These are phyloP conservation scores for Sporodiniella umbellata DNA, from an alignment of 371 early-diverging fungal genomes.

Conservation along the genomic window DNA sequence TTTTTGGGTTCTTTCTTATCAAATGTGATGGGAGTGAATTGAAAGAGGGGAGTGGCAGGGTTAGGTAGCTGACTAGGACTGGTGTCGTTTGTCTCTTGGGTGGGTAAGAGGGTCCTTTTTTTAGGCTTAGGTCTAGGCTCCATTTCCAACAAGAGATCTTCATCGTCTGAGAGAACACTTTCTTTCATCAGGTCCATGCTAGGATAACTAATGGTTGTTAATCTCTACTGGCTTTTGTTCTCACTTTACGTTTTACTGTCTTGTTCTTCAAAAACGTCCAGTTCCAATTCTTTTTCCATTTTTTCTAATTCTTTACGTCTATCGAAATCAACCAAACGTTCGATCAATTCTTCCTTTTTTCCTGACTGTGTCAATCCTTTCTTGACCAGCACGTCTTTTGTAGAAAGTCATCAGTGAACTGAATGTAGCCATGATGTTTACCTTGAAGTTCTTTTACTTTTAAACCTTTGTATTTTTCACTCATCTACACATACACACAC, in stretches of 20 bases:
- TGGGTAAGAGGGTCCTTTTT: no score
- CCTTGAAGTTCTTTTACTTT: conserved; percentile 66
- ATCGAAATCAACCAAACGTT: conserved; percentile 55
- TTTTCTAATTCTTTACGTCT: conserved; percentile 46
- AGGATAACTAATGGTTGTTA: no score
- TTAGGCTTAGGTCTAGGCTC: conserved; percentile 3
- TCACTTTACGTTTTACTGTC: no score
- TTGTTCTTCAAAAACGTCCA: conserved; percentile 45
- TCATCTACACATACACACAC: no score
- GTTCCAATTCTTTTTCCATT: conserved; percentile 41
- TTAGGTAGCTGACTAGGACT: no score
- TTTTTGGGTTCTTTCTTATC: conserved; percentile 12
- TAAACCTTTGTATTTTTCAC: no score
- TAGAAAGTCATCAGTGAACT: not conserved
- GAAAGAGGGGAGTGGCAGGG: conserved; percentile 33
- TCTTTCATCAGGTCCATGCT: no score
- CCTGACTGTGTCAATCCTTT: conserved; percentile 56
- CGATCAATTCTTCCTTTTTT: conserved; percentile 68
- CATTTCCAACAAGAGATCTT: conserved; percentile 3
- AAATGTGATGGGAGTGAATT: conserved; percentile 44
- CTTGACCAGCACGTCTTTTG: conserved; percentile 51
- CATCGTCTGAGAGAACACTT: conserved; percentile 18
- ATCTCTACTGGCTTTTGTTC: no score
- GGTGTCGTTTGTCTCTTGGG: no score
- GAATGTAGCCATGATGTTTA: conserved; percentile 3